Evolutionary conservation across 2,329 filamentous ascomycete species (phyloP).

Genomic region (Anthostomella pinea): DNA sequence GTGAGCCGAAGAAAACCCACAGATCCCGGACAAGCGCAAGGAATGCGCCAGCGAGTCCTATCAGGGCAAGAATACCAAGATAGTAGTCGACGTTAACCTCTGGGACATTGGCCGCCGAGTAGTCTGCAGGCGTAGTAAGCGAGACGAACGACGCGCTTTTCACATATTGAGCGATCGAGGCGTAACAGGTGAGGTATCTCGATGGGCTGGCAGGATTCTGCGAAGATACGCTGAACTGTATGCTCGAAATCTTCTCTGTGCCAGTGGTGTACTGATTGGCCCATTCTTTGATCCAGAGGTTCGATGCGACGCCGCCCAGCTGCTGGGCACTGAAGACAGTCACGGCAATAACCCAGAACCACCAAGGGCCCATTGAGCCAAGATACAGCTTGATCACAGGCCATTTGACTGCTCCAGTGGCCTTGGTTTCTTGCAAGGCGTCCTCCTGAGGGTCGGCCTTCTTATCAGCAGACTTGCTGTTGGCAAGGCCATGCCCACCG

Average conservation of each 20-base stretch:
- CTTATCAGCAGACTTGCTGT: constrained; percentile 45
- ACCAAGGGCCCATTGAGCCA: constrained; percentile 89
- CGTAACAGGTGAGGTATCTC: constrained; percentile 37
- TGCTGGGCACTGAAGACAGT: constrained; percentile 80
- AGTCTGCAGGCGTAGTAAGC: constrained; percentile 36
- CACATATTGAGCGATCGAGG: constrained; percentile 38
- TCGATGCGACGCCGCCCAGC: constrained; percentile 80
- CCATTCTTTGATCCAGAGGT: constrained; percentile 94
- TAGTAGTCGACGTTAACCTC: constrained; percentile 83
- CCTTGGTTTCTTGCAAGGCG: constrained; percentile 72
- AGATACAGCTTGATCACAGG: constrained; percentile 84
- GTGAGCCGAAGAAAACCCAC: constrained; percentile 88
- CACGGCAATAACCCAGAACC: constrained; percentile 82
- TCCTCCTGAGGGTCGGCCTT: constrained; percentile 49
- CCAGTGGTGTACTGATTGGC: constrained; percentile 73
- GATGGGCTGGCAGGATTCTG: constrained; percentile 35
- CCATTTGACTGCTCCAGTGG: constrained; percentile 83
- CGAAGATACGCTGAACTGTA: constrained; percentile 35
- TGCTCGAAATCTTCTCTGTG: constrained; percentile 37
- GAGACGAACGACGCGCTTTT: constrained; percentile 25
- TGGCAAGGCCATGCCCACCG: constrained; percentile 44
- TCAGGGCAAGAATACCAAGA: constrained; percentile 74
- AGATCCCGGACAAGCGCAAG: constrained; percentile 80
- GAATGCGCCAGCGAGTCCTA: constrained; percentile 75
- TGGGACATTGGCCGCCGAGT: constrained; percentile 34